Conservation (phyloP, 768 basidiomycete genomes). For the Suillus brevipes region DNA sequence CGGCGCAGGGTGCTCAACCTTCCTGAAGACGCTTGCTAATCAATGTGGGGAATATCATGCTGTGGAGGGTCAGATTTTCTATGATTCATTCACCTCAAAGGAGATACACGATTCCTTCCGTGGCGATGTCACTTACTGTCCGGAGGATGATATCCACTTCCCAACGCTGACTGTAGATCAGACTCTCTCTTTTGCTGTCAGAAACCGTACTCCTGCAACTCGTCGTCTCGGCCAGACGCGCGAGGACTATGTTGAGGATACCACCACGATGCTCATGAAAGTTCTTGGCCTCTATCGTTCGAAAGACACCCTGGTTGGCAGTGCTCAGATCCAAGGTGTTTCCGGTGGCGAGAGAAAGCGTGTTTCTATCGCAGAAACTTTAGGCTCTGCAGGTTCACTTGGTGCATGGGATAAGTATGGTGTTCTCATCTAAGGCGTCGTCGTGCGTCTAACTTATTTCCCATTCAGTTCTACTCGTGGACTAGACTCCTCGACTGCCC, state of each 20-base stretch:
- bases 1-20: conserved; percentile 80
- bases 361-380: conserved; percentile 74
- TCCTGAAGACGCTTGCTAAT: conserved; percentile 85
- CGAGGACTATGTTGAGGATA: conserved; percentile 18
- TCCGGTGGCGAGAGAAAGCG: conserved; percentile 82
- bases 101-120: conserved; percentile 66
- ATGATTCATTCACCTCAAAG: conserved; percentile 70
- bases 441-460: conserved; percentile 19
- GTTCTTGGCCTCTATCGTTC: conserved; percentile 79
- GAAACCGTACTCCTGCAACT: conserved; percentile 62
- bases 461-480: conserved; percentile 76
- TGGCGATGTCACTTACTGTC: conserved; percentile 79
- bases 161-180: conserved; percentile 80
- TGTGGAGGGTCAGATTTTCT: conserved; percentile 70
- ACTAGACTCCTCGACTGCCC: conserved; percentile 67
- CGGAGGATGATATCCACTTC: conserved; percentile 86
- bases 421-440: neutral
- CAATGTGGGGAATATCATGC: conserved; percentile 65
- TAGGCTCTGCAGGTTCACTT: conserved; percentile 46
- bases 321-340: conserved; percentile 77
- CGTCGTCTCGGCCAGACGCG: conserved; percentile 47
- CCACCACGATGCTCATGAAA: conserved; percentile 53
- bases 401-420: conserved; percentile 1
- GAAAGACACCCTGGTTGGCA: conserved; percentile 73
- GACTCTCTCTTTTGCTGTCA: conserved; percentile 69